Evolutionary conservation across 1,284 basidiomycete genomes (phyloP).

Genomic region (Clitocybe nebularis): DNA sequence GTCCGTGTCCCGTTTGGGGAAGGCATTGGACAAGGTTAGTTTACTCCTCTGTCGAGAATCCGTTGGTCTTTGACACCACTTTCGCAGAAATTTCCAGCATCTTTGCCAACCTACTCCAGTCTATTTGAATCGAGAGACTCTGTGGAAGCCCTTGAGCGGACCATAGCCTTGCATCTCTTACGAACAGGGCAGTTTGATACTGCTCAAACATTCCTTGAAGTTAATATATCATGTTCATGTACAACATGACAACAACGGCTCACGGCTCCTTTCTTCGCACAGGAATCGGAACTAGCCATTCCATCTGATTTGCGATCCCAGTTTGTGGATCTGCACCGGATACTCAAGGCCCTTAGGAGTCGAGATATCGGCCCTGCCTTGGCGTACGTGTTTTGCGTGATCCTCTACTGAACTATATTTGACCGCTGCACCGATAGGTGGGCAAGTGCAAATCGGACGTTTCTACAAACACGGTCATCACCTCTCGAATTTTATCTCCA

Average conservation of each 20-base stretch:
- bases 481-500: constrained; percentile 85
- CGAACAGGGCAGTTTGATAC: constrained; percentile 77
- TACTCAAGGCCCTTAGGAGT: constrained; percentile 63
- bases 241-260: neutral
- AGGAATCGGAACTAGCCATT: constrained; percentile 74
- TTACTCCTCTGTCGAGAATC: neutral
- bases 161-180: constrained; percentile 74
- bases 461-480: constrained; percentile 67
- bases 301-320: constrained; percentile 51
- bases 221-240: constrained; percentile 29
- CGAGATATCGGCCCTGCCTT: constrained; percentile 75
- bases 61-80: constrained; percentile 11
- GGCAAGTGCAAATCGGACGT: constrained; percentile 63
- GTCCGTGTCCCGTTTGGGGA: constrained; percentile 73
- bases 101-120: constrained; percentile 65
- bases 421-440: constrained; percentile 48
- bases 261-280: neutral
- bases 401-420: constrained; percentile 4
- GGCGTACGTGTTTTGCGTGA: constrained; percentile 41
- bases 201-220: constrained; percentile 70
- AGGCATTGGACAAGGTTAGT: constrained; percentile 83
- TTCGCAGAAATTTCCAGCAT: constrained; percentile 63
- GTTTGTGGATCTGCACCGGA: constrained; percentile 71
- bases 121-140: constrained; percentile 65
- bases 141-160: constrained; percentile 61